Evolutionary conservation across 2,329 filamentous ascomycete genomes (phyloP).

Genomic region (Apiospora phragmitis): DNA sequence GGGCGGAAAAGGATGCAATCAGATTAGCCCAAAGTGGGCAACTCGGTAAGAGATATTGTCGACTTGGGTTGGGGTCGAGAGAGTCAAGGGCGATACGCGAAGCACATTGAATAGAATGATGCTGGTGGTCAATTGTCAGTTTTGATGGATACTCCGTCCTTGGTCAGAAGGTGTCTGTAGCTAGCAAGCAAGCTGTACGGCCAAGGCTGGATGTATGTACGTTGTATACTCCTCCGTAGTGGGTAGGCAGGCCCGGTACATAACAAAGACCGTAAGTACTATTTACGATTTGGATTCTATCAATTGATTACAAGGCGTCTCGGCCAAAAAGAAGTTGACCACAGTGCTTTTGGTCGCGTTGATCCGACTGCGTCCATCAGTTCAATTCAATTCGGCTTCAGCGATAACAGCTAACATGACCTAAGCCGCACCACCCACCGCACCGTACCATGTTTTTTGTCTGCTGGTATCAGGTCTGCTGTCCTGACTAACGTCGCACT

Average conservation of each 20-base stretch:
- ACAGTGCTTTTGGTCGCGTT: background rate
- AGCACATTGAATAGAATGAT: background rate
- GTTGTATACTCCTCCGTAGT: background rate
- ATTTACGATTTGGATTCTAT: background rate
- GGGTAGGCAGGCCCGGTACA: background rate
- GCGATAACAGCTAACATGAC: background rate
- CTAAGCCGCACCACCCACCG: background rate
- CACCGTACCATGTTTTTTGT: background rate
- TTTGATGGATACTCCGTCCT: background rate
- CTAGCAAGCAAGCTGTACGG: background rate
- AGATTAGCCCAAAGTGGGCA: background rate
- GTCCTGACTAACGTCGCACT: background rate
- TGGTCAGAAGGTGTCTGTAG: conserved; percentile 4
- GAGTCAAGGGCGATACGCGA: background rate
- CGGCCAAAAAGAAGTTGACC: background rate
- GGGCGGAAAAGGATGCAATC: background rate
- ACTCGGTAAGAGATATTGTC: conserved; percentile 3
- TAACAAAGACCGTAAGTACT: too few relatives aligned
- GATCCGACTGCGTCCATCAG: background rate
- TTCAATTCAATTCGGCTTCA: background rate
- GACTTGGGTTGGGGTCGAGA: background rate
- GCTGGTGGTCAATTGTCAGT: background rate
- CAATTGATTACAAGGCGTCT: background rate
- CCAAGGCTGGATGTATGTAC: background rate
- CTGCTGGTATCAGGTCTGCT: conserved; percentile 1